These are phyloP conservation scores for Dothistroma septosporum DNA, from an alignment of 2,329 filamentous ascomycete genomes.

Conservation along the genomic window DNA sequence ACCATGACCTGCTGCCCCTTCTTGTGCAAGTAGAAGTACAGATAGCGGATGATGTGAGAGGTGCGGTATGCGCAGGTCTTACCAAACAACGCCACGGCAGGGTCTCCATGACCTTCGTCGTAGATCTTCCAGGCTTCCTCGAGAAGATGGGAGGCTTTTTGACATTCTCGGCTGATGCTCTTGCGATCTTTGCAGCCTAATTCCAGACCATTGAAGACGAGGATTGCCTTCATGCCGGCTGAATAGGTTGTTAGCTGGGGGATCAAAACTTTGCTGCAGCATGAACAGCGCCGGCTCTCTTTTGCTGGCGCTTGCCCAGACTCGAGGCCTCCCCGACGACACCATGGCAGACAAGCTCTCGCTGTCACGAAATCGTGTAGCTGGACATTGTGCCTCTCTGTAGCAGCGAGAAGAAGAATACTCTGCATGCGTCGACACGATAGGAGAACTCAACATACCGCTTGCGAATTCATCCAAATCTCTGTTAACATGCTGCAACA, in stretches of 20 bases:
- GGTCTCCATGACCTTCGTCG: conserved; percentile 70
- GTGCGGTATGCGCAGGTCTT: conserved; percentile 69
- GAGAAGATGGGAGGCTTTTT: conserved; percentile 27
- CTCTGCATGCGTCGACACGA: background rate
- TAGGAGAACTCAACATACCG: background rate
- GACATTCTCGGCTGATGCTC: conserved; percentile 25
- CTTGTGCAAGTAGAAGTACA: conserved; percentile 69
- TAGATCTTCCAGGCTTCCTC: conserved; percentile 81
- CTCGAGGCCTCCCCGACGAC: background rate
- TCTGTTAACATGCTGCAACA: conserved; percentile 66
- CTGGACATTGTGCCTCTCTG: background rate
- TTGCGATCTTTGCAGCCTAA: conserved; percentile 26
- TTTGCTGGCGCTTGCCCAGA: background rate
- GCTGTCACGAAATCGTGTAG: background rate
- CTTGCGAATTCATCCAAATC: conserved; percentile 70
- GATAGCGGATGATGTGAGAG: conserved; percentile 68
- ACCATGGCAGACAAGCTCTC: background rate
- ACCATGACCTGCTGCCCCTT: conserved; percentile 71
- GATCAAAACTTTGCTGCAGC: background rate
- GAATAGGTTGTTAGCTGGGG: conserved; percentile 32
- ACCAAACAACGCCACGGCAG: conserved; percentile 83
- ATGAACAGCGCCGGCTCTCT: background rate
- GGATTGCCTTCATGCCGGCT: conserved; percentile 67
- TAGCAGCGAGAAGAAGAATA: background rate
- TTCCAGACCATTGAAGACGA: conserved; percentile 87